A percentile compares a stretch with the other conserved stretches of the same genome.
Evolutionary conservation across 1,139 yeast genomes (phyloP).

Genomic region (Magnusiomyces paraingens): DNA sequence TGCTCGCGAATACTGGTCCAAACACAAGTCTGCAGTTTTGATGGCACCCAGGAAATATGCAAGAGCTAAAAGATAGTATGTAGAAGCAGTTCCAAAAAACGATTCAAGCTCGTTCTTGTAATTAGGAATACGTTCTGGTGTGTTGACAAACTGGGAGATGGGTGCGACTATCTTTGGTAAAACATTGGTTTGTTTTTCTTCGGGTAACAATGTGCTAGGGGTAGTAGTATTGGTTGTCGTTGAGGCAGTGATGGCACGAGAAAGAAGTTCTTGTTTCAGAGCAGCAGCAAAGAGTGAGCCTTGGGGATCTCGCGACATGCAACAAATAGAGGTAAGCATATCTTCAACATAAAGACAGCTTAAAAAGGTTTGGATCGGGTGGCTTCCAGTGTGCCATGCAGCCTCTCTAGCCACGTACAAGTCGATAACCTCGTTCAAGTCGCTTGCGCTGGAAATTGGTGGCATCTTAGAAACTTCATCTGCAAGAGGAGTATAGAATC

Average conservation of each 20-base stretch:
- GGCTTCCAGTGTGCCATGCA: slow-evolving; percentile 36
- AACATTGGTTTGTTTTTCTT: no score
- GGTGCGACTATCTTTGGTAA: background rate
- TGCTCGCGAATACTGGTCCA: background rate
- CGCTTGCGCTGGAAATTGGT: slow-evolving; percentile 20
- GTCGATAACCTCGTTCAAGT: slow-evolving; percentile 28
- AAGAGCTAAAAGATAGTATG: background rate
- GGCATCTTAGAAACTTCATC: slow-evolving; percentile 25
- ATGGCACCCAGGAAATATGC: slow-evolving; percentile 1
- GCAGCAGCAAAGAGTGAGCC: slow-evolving; percentile 5
- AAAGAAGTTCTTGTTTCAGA: slow-evolving; percentile 1
- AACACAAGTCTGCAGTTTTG: slow-evolving; percentile 1
- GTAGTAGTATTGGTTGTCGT: background rate
- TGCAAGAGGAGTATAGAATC: slow-evolving; percentile 25
- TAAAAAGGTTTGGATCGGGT: slow-evolving; percentile 33
- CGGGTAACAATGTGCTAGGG: background rate
- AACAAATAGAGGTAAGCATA: slow-evolving; percentile 21
- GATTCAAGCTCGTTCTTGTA: background rate
- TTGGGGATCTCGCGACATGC: background rate
- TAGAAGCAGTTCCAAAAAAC: background rate
- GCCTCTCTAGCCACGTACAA: slow-evolving; percentile 30
- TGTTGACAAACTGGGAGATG: background rate
- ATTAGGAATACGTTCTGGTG: background rate
- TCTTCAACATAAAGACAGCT: slow-evolving; percentile 34
- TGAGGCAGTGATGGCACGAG: slow-evolving; percentile 3